A percentile compares a stretch with the other conserved stretches of the same genome.
Conservation (phyloP, 164 flowering plant genomes). For the Berberis vulgaris region DNA sequence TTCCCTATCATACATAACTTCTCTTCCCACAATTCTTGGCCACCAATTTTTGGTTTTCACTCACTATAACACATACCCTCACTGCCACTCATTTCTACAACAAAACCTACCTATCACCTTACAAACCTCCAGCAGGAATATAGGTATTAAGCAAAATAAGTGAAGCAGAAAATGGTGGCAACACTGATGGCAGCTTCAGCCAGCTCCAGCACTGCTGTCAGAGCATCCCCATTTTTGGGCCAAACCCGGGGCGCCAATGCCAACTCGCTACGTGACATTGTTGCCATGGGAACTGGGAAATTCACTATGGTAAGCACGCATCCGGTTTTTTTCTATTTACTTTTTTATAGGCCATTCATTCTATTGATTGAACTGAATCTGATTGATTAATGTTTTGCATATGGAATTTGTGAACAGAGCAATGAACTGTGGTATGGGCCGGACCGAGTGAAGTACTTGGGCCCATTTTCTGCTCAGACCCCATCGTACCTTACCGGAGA, state of each 20-base stretch:
- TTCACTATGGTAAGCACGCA: slow-evolving; percentile 54
- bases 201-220: slow-evolving; percentile 46
- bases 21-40: slow-evolving; percentile 22
- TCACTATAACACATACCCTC: background rate
- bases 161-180: slow-evolving; percentile 21
- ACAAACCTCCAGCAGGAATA: background rate
- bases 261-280: slow-evolving; percentile 63
- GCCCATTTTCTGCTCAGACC: slow-evolving; percentile 95
- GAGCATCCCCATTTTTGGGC: slow-evolving; percentile 71
- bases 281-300: slow-evolving; percentile 52
- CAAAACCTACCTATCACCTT: background rate
- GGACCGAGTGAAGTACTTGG: slow-evolving; percentile 87
- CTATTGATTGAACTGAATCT: background rate
- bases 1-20: slow-evolving; percentile 26
- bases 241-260: slow-evolving; percentile 35
- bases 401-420: slow-evolving; percentile 18
- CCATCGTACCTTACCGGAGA: slow-evolving; percentile 91
- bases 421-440: slow-evolving; percentile 93
- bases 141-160: background rate
- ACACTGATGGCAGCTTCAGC: slow-evolving; percentile 50
- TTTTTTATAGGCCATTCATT: background rate
- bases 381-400: background rate
- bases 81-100: slow-evolving; percentile 3
- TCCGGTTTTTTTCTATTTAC: background rate
- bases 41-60: slow-evolving; percentile 16